Evolutionary conservation across 768 basidiomycete genomes (phyloP), one percentile per base, ranked within the genome.

Genomic region (Lactifluus hygrophoroides): DNA sequence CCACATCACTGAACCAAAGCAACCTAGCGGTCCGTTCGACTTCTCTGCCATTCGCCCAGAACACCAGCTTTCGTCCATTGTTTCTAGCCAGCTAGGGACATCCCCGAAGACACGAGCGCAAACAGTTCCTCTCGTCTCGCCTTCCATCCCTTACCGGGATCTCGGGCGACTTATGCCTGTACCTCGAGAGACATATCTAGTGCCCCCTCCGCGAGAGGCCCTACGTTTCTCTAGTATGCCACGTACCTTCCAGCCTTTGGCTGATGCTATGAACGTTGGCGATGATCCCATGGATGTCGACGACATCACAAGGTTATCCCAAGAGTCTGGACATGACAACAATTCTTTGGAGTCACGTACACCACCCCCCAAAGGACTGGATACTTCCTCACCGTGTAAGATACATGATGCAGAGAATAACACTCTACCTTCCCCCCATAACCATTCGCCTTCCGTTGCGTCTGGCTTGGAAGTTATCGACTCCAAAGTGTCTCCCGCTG

Each of bases 161-260:
- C 61, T 64, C 23, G 52, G 52, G 6, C 43, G 37, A 23, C 46
- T 64, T 30, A 51, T 53, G 37, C 57, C 61, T 8, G 54, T 53
- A 10, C 61, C 56, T 32, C 50, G 30, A 32, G 51, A 48, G 25
- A 37, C 53, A 13, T 32, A 49, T 5, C 48, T 56, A 25, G 54
- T 54, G 25, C 57, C 56, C 37, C 61, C 56, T 38, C 14, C 17
- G 14, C 61, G 56, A 14, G 56, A 57, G 17, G n/a, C 17, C n/a
- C 34, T 64, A 11, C 63, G 61, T 28, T 64, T 62, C 57, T 63
- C 60, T 17, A 64, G 63, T 44, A n/a, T 58, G 38, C 63, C 63
- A 30, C 45, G 49, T 28, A 51, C 54, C 19, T 34, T 58, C 19
- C 53, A 40, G 7, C 47, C 43, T 17, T 17, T 43, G 23, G 50